These are phyloP conservation scores for Nemophila menziesii DNA, from an alignment of 257 asterid genomes.

Conservation along the genomic window DNA sequence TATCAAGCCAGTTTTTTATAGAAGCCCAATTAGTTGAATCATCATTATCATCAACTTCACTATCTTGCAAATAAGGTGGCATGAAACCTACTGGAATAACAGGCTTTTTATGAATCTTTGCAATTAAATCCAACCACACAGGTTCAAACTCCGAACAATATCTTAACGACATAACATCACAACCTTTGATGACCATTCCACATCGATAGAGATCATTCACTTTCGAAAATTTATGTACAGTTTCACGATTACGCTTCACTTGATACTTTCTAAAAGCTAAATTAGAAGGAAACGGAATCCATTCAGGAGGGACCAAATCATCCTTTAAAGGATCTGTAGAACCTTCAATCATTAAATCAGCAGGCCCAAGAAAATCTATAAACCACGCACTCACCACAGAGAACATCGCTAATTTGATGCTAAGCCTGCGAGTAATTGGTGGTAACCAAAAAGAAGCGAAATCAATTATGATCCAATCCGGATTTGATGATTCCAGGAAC, in stretches of 20 bases:
- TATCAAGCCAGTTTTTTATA: slow-evolving; percentile 4
- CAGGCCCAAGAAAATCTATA: neutral
- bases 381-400: slow-evolving; percentile 1
- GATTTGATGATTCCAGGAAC: slow-evolving; percentile 8
- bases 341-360: neutral
- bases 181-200: neutral
- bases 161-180: neutral
- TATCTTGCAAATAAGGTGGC: slow-evolving; percentile 7
- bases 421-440: neutral
- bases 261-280: slow-evolving; percentile 4
- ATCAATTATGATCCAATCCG: slow-evolving; percentile 19
- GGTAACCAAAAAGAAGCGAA: slow-evolving; percentile 18
- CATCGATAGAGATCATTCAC: slow-evolving; percentile 1
- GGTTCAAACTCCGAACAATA: slow-evolving; percentile 6
- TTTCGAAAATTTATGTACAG: neutral
- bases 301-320: slow-evolving; percentile 7
- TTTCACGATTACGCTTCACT: neutral
- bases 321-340: slow-evolving; percentile 7
- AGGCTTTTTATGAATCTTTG: neutral
- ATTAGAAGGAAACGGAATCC: slow-evolving; percentile 17
- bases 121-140: slow-evolving; percentile 4
- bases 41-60: neutral
- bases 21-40: neutral
- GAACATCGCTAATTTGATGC: slow-evolving; percentile 1
- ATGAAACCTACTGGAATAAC: slow-evolving; percentile 14